A percentile compares a stretch with the other conserved stretches of the same genome.
These are phyloP conservation scores for Panaeolus cyanescens DNA, from an alignment of 768 basidiomycete species.

Conservation along the genomic window DNA sequence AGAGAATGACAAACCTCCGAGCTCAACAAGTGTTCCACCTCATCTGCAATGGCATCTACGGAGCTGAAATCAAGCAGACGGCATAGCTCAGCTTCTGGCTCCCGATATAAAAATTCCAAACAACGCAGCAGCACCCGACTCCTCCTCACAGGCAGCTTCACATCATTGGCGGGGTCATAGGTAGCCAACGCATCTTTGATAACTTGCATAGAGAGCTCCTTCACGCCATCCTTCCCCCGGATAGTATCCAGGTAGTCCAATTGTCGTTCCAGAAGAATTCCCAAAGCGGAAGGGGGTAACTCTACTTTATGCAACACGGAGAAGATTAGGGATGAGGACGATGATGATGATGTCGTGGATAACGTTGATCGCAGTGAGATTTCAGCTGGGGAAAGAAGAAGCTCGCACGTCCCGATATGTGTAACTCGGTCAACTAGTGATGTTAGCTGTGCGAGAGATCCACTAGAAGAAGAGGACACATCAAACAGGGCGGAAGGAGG, in stretches of 20 bases:
- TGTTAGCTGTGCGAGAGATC: conserved; percentile 55
- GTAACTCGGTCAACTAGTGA: conserved; percentile 66
- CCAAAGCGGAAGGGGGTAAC: conserved; percentile 37
- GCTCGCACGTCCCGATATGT: conserved; percentile 67
- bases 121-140: conserved; percentile 56
- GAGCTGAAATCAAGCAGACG: conserved; percentile 21
- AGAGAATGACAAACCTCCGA: conserved; percentile 37
- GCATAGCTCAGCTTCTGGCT: conserved; percentile 24
- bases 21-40: conserved; percentile 42
- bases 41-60: conserved; percentile 38
- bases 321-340: not conserved
- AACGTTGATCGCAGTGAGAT: conserved; percentile 44
- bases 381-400: conserved; percentile 50
- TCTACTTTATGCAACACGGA: not conserved
- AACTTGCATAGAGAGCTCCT: conserved; percentile 38
- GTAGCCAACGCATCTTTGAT: conserved; percentile 49
- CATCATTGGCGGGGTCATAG: conserved; percentile 37
- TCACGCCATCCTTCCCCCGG: conserved; percentile 59
- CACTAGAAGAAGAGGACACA: conserved; percentile 20
- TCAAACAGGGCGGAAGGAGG: conserved; percentile 38
- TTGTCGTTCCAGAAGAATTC: conserved; percentile 65
- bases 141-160: conserved; percentile 53
- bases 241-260: conserved; percentile 53
- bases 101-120: conserved; percentile 54
- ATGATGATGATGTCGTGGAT: conserved; percentile 6